These are phyloP conservation scores for Hericium rajendrae DNA, from an alignment of 768 basidiomycete genomes.

Conservation along the genomic window DNA sequence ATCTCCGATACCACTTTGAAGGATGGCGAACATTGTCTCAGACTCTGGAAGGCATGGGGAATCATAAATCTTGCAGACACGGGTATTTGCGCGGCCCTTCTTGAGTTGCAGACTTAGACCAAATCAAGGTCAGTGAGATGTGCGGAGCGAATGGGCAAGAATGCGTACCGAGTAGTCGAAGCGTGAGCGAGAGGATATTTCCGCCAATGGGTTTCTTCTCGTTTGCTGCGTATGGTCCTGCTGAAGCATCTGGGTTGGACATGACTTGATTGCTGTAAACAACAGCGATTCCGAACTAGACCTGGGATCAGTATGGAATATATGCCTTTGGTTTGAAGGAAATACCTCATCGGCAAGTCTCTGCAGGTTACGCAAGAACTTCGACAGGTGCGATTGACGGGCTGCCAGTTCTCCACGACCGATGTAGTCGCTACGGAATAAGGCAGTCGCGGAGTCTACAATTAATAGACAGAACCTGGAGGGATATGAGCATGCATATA, in stretches of 20 bases:
- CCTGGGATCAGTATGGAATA: conserved; percentile 6
- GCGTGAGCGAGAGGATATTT: conserved; percentile 99
- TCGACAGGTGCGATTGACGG: conserved; percentile 91
- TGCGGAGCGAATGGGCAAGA: not conserved
- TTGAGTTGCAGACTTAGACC: conserved; percentile 68
- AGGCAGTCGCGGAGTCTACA: conserved; percentile 91
- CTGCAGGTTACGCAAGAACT: conserved; percentile 88
- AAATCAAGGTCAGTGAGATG: not conserved
- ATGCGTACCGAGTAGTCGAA: conserved; percentile 79
- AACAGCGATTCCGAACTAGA: conserved; percentile 92
- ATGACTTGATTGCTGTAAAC: conserved; percentile 98
- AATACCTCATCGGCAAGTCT: conserved; percentile 92
- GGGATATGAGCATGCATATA: not conserved
- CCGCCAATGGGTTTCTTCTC: conserved; percentile 99
- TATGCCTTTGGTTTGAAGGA: not conserved
- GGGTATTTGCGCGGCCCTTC: conserved; percentile 85
- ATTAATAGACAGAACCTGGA: conserved; percentile 89
- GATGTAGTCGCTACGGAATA: conserved; percentile 93
- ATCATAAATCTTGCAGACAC: conserved; percentile 96
- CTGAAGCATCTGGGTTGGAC: conserved; percentile 94
- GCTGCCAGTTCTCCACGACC: conserved; percentile 94
- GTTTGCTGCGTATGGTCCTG: conserved; percentile 79
- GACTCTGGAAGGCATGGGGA: conserved; percentile 96
- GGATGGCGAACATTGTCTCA: conserved; percentile 92
- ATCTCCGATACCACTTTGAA: conserved; percentile 84